phyloP scores from a whole-genome alignment of 2,329 filamentous ascomycete genomes.

The Nigrospora oryzae region DNA sequence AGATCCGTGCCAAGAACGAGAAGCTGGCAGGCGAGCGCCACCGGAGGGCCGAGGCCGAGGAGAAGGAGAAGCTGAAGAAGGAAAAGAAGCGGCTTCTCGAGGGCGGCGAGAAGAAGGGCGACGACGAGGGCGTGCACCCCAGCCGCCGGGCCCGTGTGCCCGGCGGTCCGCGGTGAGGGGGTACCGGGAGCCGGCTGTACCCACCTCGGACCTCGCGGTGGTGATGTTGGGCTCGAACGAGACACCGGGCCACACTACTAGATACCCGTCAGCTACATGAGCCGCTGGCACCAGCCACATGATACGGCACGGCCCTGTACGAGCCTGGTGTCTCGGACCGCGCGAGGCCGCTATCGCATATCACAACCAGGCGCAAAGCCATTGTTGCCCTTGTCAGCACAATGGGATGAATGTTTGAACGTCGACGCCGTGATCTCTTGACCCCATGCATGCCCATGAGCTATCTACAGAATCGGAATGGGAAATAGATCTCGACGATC shows the following conservation, averaged over 20 bases:
- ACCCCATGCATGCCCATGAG: constrained; percentile 2
- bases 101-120: constrained; percentile 16
- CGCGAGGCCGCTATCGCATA: too few species aligned
- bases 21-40: constrained; percentile 64
- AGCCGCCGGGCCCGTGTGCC: constrained; percentile 33
- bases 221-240: too few species aligned
- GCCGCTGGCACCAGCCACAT: too few species aligned
- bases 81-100: constrained; percentile 17
- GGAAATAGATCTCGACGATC: constrained; percentile 3
- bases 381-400: not conserved
- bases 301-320: too few species aligned
- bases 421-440: not conserved
- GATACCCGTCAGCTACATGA: not conserved
- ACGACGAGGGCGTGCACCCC: constrained; percentile 37
- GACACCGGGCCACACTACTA: not conserved
- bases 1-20: constrained; percentile 78
- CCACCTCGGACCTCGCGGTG: too few species aligned
- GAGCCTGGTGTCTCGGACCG: too few species aligned
- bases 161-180: not conserved
- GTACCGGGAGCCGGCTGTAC: too few species aligned
- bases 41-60: constrained; percentile 35
- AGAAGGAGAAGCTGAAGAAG: constrained; percentile 29
- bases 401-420: too few species aligned
- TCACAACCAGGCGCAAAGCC: too few species aligned
- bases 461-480: constrained; percentile 6